Percentiles rank a stretch among this genome's conserved stretches.
Evolutionary conservation across 352 stramenopile genomes (phyloP).

Genomic region (Phytophthora macrochlamydospora): DNA sequence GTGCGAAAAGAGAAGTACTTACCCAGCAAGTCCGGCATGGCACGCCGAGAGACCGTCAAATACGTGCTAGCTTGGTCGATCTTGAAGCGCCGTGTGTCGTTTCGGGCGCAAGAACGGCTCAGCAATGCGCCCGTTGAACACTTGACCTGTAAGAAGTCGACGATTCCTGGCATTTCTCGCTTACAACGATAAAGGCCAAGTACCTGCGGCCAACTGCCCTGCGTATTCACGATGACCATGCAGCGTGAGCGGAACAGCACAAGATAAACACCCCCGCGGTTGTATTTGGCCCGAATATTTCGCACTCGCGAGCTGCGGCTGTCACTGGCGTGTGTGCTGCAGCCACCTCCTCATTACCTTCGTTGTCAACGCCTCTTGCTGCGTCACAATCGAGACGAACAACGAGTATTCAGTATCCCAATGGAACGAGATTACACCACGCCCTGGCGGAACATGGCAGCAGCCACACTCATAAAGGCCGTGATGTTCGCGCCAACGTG

Average conservation of each 20-base stretch:
- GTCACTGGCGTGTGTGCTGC: neutral
- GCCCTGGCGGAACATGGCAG: conserved; percentile 97
- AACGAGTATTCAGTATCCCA: conserved; percentile 8
- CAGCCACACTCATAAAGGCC: conserved; percentile 96
- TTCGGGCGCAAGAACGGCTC: conserved; percentile 26
- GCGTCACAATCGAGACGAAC: conserved; percentile 1
- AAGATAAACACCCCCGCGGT: conserved; percentile 21
- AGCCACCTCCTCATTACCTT: conserved; percentile 5
- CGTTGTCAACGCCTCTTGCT: conserved; percentile 8
- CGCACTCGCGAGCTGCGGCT: conserved; percentile 4
- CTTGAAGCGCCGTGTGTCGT: conserved; percentile 22
- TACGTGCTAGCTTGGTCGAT: neutral
- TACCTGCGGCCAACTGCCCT: too few relatives aligned
- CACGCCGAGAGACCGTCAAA: neutral
- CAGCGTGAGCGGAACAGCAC: conserved; percentile 6
- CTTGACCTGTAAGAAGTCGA: neutral
- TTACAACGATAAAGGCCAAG: neutral
- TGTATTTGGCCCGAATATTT: conserved; percentile 30
- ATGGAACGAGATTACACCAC: conserved; percentile 85
- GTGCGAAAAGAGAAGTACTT: neutral
- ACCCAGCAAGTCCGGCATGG: neutral
- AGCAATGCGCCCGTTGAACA: neutral
- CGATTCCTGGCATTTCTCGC: neutral
- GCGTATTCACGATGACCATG: too few relatives aligned
- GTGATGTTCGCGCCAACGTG: conserved; percentile 95